Base-by-base conservation (phyloP, 2,329 filamentous ascomycete genomes). In the Cordyceps fumosorosea region DNA sequence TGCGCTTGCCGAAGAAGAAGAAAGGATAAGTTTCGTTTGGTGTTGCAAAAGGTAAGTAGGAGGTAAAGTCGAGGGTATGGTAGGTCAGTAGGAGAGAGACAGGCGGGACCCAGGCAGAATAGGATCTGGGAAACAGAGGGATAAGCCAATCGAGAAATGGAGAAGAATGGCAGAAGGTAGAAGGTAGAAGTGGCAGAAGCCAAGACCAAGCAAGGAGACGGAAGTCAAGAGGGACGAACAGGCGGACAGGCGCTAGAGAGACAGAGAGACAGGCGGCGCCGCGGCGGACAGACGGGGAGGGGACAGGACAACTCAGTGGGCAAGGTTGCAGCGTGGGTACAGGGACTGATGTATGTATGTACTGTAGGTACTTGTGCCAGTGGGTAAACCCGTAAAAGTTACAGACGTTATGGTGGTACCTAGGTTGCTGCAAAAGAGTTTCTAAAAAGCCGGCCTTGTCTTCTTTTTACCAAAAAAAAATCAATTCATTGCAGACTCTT, bases 211-310 rank as follows among this genome's bases (percentile, higher is more conserved):
- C n/a, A n/a, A 32, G 29, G 29, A 32, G 29, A 40, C 5, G 37
- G n/a, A n/a, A n/a, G n/a, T n/a, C 14, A 40, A 52, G 56, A 52
- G 56, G 56, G 48, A 52, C 37, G 56, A 60, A 44, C 56, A 34
- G 56, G 56, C 20, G 29, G 29, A 29, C 29, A 26, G 20, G 45
- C 40, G 16, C 4, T 14, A n/a, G 40, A n/a, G 14, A 44, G 40
- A 29, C 29, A 7, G 29, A 29, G 6, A 18, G 40, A n/a, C 16
- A 44, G 16, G 18, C 29, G 37, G 37, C 14, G 14, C 37, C 37
- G 37, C 34, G 11, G 34, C 4, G 34, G 34, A 37, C 34, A 14
- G 34, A 37, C 34, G 34, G 34, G 34, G 34, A 37, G 34, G 34
- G 34, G 34, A 37, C 7, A 3, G 11, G 34, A 11, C 34, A 37